A percentile compares a stretch with the other conserved stretches of the same genome.
These are phyloP conservation scores for Pseudogymnoascus pannorum DNA, from an alignment of 2,329 filamentous ascomycete genomes.

Conservation along the genomic window DNA sequence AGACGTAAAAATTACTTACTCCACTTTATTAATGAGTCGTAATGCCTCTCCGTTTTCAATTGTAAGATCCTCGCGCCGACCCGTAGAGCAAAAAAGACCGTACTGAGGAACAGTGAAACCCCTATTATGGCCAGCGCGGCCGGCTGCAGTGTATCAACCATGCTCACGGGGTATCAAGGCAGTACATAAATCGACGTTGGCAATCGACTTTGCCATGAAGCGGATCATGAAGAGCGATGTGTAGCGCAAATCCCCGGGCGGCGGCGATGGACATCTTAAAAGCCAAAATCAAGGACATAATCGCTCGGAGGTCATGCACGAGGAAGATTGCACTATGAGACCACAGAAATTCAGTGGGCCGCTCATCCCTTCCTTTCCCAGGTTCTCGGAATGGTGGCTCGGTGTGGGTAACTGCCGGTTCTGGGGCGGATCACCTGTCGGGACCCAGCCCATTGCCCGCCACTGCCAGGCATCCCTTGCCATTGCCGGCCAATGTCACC, in stretches of 20 bases:
- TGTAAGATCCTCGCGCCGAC: conserved; percentile 9
- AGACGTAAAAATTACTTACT: conserved; percentile 24
- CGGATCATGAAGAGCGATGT: background rate
- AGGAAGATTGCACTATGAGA: background rate
- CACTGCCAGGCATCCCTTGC: background rate
- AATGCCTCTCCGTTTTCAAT: background rate
- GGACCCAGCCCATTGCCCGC: background rate
- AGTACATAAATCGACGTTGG: conserved; percentile 1
- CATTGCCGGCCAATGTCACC: background rate
- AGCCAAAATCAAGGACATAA: background rate
- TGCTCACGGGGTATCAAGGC: background rate
- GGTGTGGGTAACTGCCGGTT: background rate
- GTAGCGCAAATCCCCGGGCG: background rate
- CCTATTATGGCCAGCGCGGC: conserved; percentile 10
- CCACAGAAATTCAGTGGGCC: background rate
- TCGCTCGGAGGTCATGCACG: background rate
- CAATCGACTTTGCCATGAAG: conserved; percentile 6
- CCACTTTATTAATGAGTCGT: conserved; percentile 9
- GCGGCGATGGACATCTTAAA: conserved; percentile 7
- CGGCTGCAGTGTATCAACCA: conserved; percentile 11
- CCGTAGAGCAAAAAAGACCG: conserved; percentile 3
- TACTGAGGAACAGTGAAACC: conserved; percentile 2
- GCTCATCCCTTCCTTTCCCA: conserved; percentile 4
- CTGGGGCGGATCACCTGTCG: background rate
- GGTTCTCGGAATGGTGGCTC: conserved; percentile 1